These are phyloP conservation scores for Populus pruinosa DNA, from an alignment of 345 rosid species.

Conservation along the genomic window DNA sequence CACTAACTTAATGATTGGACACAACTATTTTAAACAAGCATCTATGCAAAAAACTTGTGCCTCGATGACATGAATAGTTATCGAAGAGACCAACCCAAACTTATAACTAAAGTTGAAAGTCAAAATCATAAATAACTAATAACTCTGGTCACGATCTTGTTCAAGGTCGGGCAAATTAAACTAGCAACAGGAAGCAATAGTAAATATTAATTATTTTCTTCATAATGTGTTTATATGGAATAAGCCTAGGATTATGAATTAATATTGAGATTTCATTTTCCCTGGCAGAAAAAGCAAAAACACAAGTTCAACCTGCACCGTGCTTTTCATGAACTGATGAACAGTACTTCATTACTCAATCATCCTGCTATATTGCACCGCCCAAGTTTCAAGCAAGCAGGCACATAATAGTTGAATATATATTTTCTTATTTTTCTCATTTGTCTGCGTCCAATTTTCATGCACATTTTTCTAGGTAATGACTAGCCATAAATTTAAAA, in stretches of 20 bases:
- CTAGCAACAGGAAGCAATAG: no score
- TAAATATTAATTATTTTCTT: no score
- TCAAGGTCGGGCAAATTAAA: no score
- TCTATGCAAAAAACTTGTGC: neutral
- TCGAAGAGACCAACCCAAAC: no score
- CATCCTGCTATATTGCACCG: neutral
- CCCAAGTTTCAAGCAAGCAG: neutral
- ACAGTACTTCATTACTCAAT: neutral
- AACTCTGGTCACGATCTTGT: no score
- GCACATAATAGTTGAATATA: neutral
- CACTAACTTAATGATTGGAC: no score
- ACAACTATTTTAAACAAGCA: neutral
- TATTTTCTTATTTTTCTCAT: neutral
- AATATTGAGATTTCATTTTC: no score
- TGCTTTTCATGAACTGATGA: neutral
- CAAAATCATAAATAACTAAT: neutral
- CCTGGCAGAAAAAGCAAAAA: no score
- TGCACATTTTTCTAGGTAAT: slow-evolving; percentile 26
- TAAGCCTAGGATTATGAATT: no score
- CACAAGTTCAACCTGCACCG: no score
- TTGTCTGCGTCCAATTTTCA: slow-evolving; percentile 18
- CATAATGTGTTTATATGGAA: no score
- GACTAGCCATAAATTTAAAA: slow-evolving; percentile 9
- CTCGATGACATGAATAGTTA: neutral
- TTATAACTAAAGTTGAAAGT: neutral